Percentiles rank a stretch among this genome's conserved stretches.
Evolutionary conservation across 139 green algal genomes (phyloP).

Genomic region (Ettlia oleoabundans): DNA sequence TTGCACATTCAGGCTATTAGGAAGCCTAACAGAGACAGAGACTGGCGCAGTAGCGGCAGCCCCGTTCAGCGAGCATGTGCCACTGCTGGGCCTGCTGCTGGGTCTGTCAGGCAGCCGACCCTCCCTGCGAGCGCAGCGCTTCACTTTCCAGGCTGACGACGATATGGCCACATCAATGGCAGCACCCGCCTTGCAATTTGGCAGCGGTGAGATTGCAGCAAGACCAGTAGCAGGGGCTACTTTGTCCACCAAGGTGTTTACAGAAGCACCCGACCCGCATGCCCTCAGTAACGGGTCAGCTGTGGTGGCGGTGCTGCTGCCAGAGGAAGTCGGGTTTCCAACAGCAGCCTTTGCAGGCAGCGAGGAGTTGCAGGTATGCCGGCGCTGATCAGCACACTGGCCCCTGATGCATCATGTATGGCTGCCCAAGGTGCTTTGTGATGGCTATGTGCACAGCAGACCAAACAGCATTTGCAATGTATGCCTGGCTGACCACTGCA

Average conservation of each 20-base stretch:
- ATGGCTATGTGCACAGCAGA: too few relatives aligned
- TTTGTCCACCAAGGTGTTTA: constrained; percentile 6
- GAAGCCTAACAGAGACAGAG: neutral
- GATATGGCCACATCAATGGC: neutral
- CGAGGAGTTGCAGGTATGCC: neutral
- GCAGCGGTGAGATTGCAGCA: neutral
- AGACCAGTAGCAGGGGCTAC: neutral
- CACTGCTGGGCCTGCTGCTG: constrained; percentile 10
- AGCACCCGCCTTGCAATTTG: too few relatives aligned
- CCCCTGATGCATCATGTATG: too few relatives aligned
- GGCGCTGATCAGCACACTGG: too few relatives aligned
- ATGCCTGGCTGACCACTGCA: too few relatives aligned
- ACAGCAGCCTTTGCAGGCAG: constrained; percentile 6
- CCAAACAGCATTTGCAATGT: too few relatives aligned
- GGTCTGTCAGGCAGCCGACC: constrained; percentile 1
- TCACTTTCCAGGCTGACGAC: constrained; percentile 25
- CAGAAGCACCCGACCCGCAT: constrained; percentile 23
- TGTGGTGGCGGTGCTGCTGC: constrained; percentile 16
- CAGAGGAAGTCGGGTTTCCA: constrained; percentile 4
- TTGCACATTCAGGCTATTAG: neutral
- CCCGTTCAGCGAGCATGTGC: neutral
- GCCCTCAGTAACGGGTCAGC: neutral
- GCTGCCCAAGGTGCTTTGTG: too few relatives aligned
- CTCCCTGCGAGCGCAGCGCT: constrained; percentile 16
- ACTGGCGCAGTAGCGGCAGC: neutral